Evolutionary conservation across 345 rosid genomes (phyloP).

Genomic region (Gossypium thurberi): DNA sequence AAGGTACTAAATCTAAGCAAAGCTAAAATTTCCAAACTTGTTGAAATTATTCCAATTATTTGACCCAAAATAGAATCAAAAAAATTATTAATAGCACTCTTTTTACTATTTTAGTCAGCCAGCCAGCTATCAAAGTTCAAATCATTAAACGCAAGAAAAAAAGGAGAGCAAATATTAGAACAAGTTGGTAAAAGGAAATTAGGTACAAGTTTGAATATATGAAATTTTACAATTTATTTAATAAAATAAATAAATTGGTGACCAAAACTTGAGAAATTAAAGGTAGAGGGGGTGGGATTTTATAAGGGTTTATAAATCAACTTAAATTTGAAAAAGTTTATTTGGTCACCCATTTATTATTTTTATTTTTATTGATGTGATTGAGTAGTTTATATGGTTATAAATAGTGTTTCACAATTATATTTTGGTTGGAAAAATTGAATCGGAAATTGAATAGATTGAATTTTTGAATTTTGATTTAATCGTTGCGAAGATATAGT

Average conservation of each 20-base stretch:
- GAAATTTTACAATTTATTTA: neutral
- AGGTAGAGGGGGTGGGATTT: neutral
- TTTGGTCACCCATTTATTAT: neutral
- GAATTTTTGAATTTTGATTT: neutral
- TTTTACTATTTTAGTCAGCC: neutral
- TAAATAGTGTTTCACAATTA: neutral
- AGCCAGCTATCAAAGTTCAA: neutral
- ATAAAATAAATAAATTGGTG: neutral
- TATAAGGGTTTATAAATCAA: neutral
- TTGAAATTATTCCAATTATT: neutral
- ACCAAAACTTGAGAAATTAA: neutral
- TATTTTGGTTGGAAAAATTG: neutral
- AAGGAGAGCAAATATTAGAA: neutral
- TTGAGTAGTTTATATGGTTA: neutral
- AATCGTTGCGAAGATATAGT: neutral
- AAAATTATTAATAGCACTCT: neutral
- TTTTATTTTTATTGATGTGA: neutral
- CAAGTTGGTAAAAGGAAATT: neutral
- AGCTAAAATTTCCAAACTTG: neutral
- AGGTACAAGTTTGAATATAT: neutral
- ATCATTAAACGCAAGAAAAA: neutral
- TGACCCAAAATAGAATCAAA: neutral
- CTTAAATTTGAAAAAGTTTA: neutral
- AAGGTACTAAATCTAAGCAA: neutral
- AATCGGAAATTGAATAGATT: neutral